Conservation (phyloP, 2,329 filamentous ascomycete species). For the Thermoascus crustaceus region DNA sequence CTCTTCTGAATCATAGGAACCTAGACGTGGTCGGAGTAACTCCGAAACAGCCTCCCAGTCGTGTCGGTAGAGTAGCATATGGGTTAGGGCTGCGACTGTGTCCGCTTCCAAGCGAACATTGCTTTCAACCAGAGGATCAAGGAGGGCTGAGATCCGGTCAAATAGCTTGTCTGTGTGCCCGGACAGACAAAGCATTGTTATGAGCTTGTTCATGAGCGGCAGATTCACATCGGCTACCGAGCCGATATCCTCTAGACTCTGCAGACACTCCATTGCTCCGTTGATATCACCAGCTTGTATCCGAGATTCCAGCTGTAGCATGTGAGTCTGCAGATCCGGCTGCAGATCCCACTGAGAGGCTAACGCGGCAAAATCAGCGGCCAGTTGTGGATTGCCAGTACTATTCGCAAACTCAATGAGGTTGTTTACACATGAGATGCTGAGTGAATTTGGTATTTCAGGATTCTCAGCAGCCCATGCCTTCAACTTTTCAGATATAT, state of each 20-base stretch:
- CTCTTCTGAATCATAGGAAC: constrained; percentile 43
- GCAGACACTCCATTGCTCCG: constrained; percentile 49
- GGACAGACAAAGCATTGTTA: constrained; percentile 58
- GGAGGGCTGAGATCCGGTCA: constrained; percentile 62
- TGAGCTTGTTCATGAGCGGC: constrained; percentile 60
- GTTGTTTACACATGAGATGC: constrained; percentile 65
- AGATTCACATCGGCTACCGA: constrained; percentile 51
- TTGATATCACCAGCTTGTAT: constrained; percentile 65
- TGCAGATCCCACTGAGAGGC: constrained; percentile 56
- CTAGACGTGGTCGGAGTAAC: constrained; percentile 61
- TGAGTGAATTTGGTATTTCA: constrained; percentile 44
- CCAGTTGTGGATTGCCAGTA: constrained; percentile 61
- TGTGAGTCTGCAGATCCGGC: constrained; percentile 61
- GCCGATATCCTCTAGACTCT: constrained; percentile 44
- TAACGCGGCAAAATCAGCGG: constrained; percentile 64
- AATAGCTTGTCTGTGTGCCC: constrained; percentile 51
- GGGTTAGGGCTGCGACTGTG: constrained; percentile 65
- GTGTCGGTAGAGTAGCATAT: constrained; percentile 65
- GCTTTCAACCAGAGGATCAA: constrained; percentile 64
- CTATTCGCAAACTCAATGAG: constrained; percentile 65
- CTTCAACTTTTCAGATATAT: constrained; percentile 64
- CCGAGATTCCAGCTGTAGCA: constrained; percentile 68
- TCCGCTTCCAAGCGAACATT: constrained; percentile 61
- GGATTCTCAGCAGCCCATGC: constrained; percentile 49
- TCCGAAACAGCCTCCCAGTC: constrained; percentile 75